These are phyloP conservation scores for Pythium pectinolyticum DNA, from an alignment of 352 stramenopile species.

Conservation along the genomic window DNA sequence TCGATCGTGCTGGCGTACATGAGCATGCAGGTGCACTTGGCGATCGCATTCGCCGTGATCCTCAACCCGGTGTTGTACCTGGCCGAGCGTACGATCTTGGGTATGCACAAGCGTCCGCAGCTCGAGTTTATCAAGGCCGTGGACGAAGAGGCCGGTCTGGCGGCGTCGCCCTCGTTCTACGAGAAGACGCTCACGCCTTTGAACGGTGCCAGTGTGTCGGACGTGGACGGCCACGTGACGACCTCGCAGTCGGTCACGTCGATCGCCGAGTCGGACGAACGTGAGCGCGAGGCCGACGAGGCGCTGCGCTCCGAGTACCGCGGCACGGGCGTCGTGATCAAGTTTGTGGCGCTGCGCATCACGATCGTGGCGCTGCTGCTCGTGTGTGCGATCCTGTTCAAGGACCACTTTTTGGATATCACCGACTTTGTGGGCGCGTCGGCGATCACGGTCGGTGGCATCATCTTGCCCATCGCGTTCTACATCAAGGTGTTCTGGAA, in stretches of 20 bases:
- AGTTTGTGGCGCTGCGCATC: constrained; percentile 50
- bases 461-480: constrained; percentile 63
- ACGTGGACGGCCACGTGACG: constrained; percentile 13
- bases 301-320: constrained; percentile 40
- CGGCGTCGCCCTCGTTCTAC: constrained; percentile 16
- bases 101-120: constrained; percentile 40
- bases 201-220: background rate
- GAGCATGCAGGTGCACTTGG: constrained; percentile 54
- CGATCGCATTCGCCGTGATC: constrained; percentile 36
- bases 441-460: constrained; percentile 51
- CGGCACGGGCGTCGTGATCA: constrained; percentile 30
- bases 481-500: constrained; percentile 65
- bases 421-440: constrained; percentile 63
- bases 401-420: constrained; percentile 58
- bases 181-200: background rate
- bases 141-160: constrained; percentile 28
- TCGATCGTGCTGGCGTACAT: constrained; percentile 52
- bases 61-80: constrained; percentile 29
- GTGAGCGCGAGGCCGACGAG: background rate
- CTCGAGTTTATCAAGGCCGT: constrained; percentile 20
- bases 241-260: background rate
- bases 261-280: background rate
- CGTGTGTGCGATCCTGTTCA: constrained; percentile 26
- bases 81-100: constrained; percentile 26
- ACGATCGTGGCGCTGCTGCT: constrained; percentile 50